Evolutionary conservation across 176 grass and related monocot genomes (phyloP).

Genomic region (Zizania latifolia): DNA sequence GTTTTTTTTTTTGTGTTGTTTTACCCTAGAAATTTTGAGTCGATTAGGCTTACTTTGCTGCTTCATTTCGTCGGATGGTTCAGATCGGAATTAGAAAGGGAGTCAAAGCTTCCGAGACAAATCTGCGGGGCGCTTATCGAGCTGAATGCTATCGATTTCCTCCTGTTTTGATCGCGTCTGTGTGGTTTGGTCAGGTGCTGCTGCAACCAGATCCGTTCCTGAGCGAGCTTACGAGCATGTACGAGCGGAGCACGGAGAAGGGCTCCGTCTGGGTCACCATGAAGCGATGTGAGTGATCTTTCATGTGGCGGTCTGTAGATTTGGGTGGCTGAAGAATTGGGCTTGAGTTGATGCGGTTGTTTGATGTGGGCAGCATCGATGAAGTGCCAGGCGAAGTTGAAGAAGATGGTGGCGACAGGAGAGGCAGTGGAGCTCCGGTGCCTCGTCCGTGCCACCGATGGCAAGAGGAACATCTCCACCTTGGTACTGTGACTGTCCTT

Average conservation of each 20-base stretch:
- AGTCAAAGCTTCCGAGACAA: not conserved
- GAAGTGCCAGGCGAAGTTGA: constrained; percentile 51
- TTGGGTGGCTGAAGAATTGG: not conserved
- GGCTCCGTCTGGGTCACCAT: constrained; percentile 95
- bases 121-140: not conserved
- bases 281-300: constrained; percentile 64
- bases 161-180: not conserved
- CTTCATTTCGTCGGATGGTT: not conserved
- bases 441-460: constrained; percentile 67
- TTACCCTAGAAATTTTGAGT: not conserved
- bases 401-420: constrained; percentile 55
- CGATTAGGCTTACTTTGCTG: not conserved
- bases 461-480: constrained; percentile 81
- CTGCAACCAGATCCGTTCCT: constrained; percentile 88
- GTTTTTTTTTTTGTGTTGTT: too few species aligned
- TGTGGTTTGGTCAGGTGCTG: constrained; percentile 50
- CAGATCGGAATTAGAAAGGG: not conserved
- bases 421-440: constrained; percentile 58
- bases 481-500: constrained; percentile 36
- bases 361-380: constrained; percentile 57
- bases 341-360: not conserved
- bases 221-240: constrained; percentile 91
- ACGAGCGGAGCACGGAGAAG: constrained; percentile 69
- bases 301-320: not conserved
- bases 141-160: not conserved